phyloP scores from a whole-genome alignment of 345 rosid genomes.

The Syzygium grande region DNA sequence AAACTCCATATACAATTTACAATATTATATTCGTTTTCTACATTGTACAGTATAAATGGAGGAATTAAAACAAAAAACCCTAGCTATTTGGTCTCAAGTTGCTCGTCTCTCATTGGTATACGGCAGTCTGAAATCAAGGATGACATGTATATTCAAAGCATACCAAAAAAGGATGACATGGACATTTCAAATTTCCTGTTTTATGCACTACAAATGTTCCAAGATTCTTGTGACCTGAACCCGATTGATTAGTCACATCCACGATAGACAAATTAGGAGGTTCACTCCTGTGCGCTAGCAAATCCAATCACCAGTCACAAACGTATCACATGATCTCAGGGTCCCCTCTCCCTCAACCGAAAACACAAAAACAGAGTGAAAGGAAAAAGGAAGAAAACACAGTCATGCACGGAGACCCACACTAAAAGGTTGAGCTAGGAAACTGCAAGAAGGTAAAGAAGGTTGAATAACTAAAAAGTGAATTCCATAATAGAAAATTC shows the following conservation, averaged over 20 bases:
- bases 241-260: neutral
- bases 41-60: neutral
- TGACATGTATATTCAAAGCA: neutral
- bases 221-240: neutral
- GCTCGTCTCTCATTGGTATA: neutral
- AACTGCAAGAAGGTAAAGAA: neutral
- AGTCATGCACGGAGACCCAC: neutral
- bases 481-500: neutral
- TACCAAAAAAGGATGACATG: neutral
- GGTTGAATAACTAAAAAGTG: neutral
- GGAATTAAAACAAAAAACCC: neutral
- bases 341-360: neutral
- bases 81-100: neutral
- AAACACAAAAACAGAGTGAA: neutral
- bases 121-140: neutral
- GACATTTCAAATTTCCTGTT: neutral
- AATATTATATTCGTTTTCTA: neutral
- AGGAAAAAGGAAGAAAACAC: neutral
- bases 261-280: neutral
- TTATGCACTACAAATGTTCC: neutral
- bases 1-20: neutral
- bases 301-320: neutral
- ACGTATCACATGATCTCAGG: neutral
- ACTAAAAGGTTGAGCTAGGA: neutral
- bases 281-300: neutral